Evolutionary conservation across 148 eudicot genomes (phyloP).

Genomic region (Vaccinium corymbosum): DNA sequence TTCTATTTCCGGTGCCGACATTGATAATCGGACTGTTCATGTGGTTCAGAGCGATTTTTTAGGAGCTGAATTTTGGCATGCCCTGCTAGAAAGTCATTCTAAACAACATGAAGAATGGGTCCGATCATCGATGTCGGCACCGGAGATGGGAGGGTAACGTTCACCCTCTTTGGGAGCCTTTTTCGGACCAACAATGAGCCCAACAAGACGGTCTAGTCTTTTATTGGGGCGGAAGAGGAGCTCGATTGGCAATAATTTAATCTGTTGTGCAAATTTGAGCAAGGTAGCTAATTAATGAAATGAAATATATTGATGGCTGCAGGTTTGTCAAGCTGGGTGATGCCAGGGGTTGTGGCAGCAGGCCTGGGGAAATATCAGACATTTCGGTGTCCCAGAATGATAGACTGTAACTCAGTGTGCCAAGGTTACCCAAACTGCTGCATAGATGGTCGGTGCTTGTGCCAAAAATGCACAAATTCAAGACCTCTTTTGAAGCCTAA

Average conservation of each 20-base stretch:
- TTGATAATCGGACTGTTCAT: too few species aligned
- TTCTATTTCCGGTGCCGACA: too few species aligned
- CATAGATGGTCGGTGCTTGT: slow-evolving; percentile 8
- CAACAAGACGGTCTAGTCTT: not conserved
- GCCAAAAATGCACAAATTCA: slow-evolving; percentile 8
- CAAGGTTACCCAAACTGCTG: slow-evolving; percentile 16
- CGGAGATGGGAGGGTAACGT: too few species aligned
- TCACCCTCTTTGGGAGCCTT: not conserved
- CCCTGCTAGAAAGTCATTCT: too few species aligned
- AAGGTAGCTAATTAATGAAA: not conserved
- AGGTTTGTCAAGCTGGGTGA: not conserved
- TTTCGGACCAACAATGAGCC: not conserved
- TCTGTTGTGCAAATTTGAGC: not conserved
- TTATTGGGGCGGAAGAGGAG: not conserved
- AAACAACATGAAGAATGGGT: too few species aligned
- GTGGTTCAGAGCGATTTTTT: too few species aligned
- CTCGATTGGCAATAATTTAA: not conserved
- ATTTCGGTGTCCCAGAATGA: slow-evolving; percentile 13
- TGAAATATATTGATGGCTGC: not conserved
- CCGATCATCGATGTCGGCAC: too few species aligned
- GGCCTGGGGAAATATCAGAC: not conserved
- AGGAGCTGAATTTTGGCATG: too few species aligned
- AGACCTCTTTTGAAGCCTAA: not conserved
- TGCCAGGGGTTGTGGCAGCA: not conserved
- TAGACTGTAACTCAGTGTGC: not conserved